A percentile compares a stretch with the other conserved stretches of the same genome.
phyloP scores from a whole-genome alignment of 148 eudicot genomes.

The Talinum fruticosum region DNA sequence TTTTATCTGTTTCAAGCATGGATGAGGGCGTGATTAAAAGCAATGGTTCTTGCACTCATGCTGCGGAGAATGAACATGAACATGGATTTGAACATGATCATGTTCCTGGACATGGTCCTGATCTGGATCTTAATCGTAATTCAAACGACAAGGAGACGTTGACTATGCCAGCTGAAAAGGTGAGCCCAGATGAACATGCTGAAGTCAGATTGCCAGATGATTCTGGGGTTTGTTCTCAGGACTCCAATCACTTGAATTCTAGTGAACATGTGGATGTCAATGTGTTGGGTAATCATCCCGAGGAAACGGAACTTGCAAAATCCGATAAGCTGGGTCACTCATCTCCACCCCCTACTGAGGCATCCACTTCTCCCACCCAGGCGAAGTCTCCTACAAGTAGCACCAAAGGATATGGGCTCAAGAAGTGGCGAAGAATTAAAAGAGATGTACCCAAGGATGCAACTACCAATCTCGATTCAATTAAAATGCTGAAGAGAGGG shows the following conservation, averaged over 20 bases:
- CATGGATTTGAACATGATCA: not conserved
- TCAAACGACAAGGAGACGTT: not conserved
- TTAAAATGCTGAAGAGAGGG: constrained; percentile 48
- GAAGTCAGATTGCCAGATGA: not conserved
- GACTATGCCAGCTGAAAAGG: not conserved
- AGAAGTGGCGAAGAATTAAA: constrained; percentile 75
- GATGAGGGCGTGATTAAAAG: not conserved
- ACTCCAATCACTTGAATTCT: not conserved
- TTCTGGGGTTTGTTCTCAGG: not conserved
- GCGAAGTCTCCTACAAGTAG: constrained; percentile 14
- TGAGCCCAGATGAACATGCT: not conserved
- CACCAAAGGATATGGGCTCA: constrained; percentile 65
- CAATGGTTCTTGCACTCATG: not conserved
- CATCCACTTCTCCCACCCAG: not conserved
- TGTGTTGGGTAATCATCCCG: constrained; percentile 3
- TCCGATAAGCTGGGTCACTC: constrained; percentile 1
- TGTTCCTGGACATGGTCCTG: not conserved
- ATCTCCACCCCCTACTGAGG: constrained; percentile 8
- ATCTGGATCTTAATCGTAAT: not conserved
- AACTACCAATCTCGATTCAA: constrained; percentile 30
- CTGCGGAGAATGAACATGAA: not conserved
- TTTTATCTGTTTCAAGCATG: not conserved
- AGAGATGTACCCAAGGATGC: constrained; percentile 45
- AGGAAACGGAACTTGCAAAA: constrained; percentile 10
- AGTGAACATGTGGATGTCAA: constrained; percentile 6